Percentiles rank a stretch among this genome's conserved stretches.
Conservation (phyloP, 1,284 basidiomycete genomes). For the Melampsora abietis-canadensis region DNA sequence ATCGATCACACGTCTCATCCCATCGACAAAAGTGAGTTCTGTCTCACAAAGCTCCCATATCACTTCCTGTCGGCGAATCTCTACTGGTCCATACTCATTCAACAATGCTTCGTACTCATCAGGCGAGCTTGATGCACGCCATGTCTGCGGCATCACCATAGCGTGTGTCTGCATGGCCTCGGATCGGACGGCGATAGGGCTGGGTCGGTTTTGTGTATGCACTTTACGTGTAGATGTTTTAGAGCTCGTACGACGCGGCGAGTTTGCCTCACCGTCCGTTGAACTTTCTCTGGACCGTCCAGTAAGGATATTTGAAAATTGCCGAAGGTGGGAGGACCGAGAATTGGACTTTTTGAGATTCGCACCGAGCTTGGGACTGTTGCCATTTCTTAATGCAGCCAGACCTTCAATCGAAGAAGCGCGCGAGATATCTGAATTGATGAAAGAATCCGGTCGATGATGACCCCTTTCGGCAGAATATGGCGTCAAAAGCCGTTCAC, state of each 20-base stretch:
- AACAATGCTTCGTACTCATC: conserved; percentile 50
- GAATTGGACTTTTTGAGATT: conserved; percentile 17
- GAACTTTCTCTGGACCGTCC: conserved; percentile 17
- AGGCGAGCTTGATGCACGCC: conserved; percentile 15
- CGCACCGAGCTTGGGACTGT: conserved; percentile 1
- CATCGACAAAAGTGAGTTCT: conserved; percentile 67
- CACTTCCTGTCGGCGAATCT: conserved; percentile 65
- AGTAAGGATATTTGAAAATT: conserved; percentile 36
- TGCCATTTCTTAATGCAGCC: conserved; percentile 12
- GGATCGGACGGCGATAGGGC: neutral
- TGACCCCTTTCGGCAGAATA: neutral
- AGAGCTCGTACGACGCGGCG: neutral
- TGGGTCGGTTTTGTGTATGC: neutral
- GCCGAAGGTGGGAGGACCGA: conserved; percentile 17
- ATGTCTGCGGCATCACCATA: conserved; percentile 12
- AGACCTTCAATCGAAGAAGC: conserved; percentile 32
- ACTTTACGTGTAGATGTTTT: neutral
- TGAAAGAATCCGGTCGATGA: neutral
- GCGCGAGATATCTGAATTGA: conserved; percentile 11
- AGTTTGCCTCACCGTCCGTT: conserved; percentile 9
- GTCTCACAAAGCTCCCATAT: conserved; percentile 67
- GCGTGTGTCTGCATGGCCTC: neutral
- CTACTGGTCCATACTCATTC: conserved; percentile 56
- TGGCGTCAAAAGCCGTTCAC: neutral
- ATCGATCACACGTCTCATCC: conserved; percentile 63